phyloP scores from a whole-genome alignment of 306 rosid species.

The Pyrus betulifolia region DNA sequence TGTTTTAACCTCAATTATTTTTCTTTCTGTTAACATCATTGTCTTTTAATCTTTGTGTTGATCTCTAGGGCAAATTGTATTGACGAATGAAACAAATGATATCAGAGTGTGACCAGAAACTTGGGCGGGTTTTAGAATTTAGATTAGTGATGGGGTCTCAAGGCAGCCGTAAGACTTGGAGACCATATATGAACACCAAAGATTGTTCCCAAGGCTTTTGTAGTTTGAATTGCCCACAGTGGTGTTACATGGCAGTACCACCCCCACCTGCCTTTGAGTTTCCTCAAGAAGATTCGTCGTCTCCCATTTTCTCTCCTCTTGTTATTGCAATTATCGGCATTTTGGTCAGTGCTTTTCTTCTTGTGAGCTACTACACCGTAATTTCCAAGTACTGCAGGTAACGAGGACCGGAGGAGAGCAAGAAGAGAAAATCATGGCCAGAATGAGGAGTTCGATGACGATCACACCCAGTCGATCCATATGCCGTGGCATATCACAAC shows the following conservation, averaged over 20 bases:
- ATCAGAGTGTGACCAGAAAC: background rate
- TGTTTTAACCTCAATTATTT: background rate
- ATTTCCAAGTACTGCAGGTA: constrained; percentile 79
- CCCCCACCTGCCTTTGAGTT: constrained; percentile 79
- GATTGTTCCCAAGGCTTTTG: constrained; percentile 90
- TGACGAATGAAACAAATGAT: background rate
- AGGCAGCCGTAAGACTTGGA: constrained; percentile 61
- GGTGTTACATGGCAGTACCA: constrained; percentile 67
- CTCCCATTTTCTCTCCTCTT: constrained; percentile 71
- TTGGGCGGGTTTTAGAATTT: background rate
- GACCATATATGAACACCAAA: constrained; percentile 64
- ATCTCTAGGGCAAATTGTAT: background rate
- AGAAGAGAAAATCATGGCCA: constrained; percentile 15
- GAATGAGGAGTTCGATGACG: constrained; percentile 40
- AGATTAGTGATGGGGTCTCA: constrained; percentile 47
- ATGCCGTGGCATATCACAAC: constrained; percentile 65
- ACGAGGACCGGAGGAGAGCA: constrained; percentile 15
- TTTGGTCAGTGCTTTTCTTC: constrained; percentile 81
- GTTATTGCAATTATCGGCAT: constrained; percentile 79
- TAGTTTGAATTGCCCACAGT: constrained; percentile 72
- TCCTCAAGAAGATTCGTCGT: constrained; percentile 37
- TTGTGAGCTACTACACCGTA: constrained; percentile 64
- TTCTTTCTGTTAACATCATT: too few relatives aligned
- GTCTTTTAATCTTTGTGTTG: background rate
- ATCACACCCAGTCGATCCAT: constrained; percentile 45